Evolutionary conservation across 352 stramenopile species (phyloP).

Genomic region (Phytopythium delawarense): DNA sequence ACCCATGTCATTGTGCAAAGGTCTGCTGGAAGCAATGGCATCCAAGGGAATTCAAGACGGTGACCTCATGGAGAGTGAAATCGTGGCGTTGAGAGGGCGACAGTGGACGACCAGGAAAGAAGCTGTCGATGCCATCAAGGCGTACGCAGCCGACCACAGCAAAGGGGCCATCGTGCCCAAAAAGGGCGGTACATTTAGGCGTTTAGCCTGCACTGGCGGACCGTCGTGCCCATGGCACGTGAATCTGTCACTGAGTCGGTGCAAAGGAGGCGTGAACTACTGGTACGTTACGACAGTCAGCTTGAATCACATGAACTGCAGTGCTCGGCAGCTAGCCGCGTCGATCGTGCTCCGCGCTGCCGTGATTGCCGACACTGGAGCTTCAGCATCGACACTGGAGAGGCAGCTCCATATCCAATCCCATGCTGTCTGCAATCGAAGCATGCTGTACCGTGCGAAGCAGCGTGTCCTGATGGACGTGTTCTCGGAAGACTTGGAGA

Average conservation of each 20-base stretch:
- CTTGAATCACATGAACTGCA: conserved; percentile 9
- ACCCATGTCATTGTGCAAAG: no score
- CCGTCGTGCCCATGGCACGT: conserved; percentile 6
- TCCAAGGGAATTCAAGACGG: no score
- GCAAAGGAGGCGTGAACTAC: neutral
- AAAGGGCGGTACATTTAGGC: conserved; percentile 1
- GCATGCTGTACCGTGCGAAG: conserved; percentile 10
- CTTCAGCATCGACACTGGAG: conserved; percentile 3
- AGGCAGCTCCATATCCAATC: conserved; percentile 8
- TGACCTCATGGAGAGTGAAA: no score
- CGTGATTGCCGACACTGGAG: conserved; percentile 4
- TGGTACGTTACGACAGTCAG: conserved; percentile 10
- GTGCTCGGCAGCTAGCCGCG: neutral
- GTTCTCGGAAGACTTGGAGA: neutral
- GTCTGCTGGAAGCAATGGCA: no score
- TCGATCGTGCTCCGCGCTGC: neutral
- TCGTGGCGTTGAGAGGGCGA: no score
- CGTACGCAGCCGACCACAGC: neutral
- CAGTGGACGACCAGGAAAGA: neutral
- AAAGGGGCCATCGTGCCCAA: neutral
- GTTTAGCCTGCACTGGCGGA: neutral
- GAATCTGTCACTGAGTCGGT: conserved; percentile 1
- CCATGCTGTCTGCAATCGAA: neutral
- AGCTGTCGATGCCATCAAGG: conserved; percentile 1
- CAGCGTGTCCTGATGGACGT: conserved; percentile 1